Evolutionary conservation across 345 rosid genomes (phyloP), one percentile per base, ranked within the genome.

Genomic region (Populus alba): DNA sequence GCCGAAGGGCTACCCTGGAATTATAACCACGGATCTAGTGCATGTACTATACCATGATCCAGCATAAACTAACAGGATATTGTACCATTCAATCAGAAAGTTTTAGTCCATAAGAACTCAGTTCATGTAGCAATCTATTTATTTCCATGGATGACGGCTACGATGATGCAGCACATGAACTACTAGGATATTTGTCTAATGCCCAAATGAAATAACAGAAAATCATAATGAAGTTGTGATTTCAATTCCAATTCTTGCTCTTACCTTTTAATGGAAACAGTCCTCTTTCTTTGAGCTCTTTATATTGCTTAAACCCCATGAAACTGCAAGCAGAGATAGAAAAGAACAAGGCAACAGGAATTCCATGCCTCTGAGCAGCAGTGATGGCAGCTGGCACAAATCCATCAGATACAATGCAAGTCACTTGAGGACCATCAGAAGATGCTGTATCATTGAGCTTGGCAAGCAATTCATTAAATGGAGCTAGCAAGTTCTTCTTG

Each of bases 321-420:
- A 66, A 23, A 3, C 37, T 47, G 37, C 37, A 47, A 51, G 78
- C 72, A 75, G 65, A 66, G 7, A 53, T 2, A 4, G 66, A 20
- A 1, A 49, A 66, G 38, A 66, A 66, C 7, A 49, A 2, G 0
- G 55, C 25, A 3, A 31, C 27, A 45, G 72, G 72, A 20, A 75
- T 16, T 1, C 25, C 72, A 3, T 10, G 20, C 39, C 31, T 62
- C 15, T 3, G 6, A 12, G 71, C 49, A 17, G 12, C 66, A 0
- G 57, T 15, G 33, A 66, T 31, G n/a, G 72, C 35, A n/a, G 66
- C 51, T 8, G 23, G 57, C 71, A 66, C 33, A 1, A 49, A 27
- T 11, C 78, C 62, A 31, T 47, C 71, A n/a, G 71, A 47, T 16
- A 75, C 43, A 7, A 75, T 75, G 22, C 72, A 75, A 35, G 72